Conservation (phyloP, 192 early-diverging fungal species). For the Entomortierella lignicola region DNA sequence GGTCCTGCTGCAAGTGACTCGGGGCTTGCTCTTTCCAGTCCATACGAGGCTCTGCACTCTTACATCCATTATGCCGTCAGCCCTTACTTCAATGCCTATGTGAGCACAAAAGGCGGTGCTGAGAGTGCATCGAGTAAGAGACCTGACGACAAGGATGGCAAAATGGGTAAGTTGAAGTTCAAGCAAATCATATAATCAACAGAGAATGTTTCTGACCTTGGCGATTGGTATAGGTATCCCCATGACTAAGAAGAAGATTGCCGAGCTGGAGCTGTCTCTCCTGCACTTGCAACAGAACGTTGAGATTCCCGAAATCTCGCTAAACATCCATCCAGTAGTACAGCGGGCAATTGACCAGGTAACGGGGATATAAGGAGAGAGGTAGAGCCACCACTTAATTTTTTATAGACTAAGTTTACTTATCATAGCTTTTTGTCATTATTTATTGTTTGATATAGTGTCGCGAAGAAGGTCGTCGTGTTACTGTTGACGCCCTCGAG, state of each 20-base stretch:
- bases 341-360: conserved; percentile 71
- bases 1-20: conserved; percentile 69
- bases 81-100: conserved; percentile 97
- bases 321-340: conserved; percentile 90
- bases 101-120: conserved; percentile 72
- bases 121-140: conserved; percentile 54
- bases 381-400: too few relatives aligned
- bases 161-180: conserved; percentile 66
- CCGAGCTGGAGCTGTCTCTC: conserved; percentile 95
- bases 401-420: too few relatives aligned
- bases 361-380: too few relatives aligned
- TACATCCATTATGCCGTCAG: conserved; percentile 94
- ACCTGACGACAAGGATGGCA: conserved; percentile 74
- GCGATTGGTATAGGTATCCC: conserved; percentile 73
- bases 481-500: conserved; percentile 81
- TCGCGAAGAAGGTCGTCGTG: conserved; percentile 69
- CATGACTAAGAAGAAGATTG: conserved; percentile 98
- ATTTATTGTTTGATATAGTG: conserved; percentile 51
- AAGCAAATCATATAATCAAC: background rate
- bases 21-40: conserved; percentile 57
- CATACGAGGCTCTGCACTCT: conserved; percentile 91
- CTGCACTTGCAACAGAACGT: conserved; percentile 97
- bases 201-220: background rate
- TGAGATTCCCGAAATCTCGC: conserved; percentile 92
- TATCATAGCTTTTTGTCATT: background rate